phyloP scores from a whole-genome alignment of 495 filamentous ascomycete species.

The Astrocystis sublimbata region DNA sequence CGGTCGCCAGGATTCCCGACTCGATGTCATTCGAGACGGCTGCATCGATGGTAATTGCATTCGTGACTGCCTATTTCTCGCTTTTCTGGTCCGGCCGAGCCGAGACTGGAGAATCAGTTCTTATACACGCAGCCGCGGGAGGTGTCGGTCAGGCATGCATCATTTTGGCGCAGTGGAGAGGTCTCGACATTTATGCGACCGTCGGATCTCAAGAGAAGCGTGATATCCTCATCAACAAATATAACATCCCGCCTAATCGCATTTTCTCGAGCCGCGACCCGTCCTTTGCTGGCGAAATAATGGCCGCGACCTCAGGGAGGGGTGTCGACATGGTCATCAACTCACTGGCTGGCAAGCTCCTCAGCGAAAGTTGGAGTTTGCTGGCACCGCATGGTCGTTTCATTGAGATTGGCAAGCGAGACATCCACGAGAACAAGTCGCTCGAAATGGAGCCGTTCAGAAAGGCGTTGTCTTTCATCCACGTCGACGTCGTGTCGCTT shows the following conservation, averaged over 20 bases:
- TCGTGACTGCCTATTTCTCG: conserved; percentile 53
- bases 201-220: conserved; percentile 49
- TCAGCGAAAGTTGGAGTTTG: conserved; percentile 53
- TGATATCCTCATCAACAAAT: conserved; percentile 44
- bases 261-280: conserved; percentile 50
- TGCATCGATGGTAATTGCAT: conserved; percentile 54
- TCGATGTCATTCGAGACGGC: conserved; percentile 49
- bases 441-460: conserved; percentile 44
- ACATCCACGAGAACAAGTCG: conserved; percentile 35
- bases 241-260: conserved; percentile 47
- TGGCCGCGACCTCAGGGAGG: conserved; percentile 41
- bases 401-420: conserved; percentile 54
- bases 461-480: conserved; percentile 28
- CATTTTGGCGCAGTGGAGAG: conserved; percentile 47
- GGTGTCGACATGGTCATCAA: conserved; percentile 61
- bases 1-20: conserved; percentile 40
- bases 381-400: conserved; percentile 54
- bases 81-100: conserved; percentile 38
- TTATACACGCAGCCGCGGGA: conserved; percentile 58
- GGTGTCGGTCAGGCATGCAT: conserved; percentile 59
- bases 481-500: conserved; percentile 11
- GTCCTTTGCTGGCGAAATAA: conserved; percentile 45
- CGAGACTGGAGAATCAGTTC: conserved; percentile 49
- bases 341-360: conserved; percentile 52
- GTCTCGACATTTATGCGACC: conserved; percentile 56